phyloP scores from a whole-genome alignment of 1,284 basidiomycete species.

The Phlebopus sp. region DNA sequence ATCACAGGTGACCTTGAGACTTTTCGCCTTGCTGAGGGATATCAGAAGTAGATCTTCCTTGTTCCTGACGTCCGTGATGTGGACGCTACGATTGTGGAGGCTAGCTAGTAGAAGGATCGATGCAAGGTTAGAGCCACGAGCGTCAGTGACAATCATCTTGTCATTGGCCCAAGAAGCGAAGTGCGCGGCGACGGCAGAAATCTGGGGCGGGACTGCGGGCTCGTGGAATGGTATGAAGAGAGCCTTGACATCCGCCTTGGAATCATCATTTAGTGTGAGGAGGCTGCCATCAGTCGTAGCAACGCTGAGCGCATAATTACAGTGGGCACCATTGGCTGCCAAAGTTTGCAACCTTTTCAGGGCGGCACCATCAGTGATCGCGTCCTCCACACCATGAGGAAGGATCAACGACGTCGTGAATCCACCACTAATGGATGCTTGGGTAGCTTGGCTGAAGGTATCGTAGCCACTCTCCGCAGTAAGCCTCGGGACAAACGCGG shows the following conservation, averaged over 20 bases:
- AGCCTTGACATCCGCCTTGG: constrained; percentile 76
- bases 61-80: constrained; percentile 91
- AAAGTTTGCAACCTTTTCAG: constrained; percentile 71
- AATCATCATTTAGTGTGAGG: constrained; percentile 67
- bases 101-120: constrained; percentile 92
- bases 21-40: constrained; percentile 91
- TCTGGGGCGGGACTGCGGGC: constrained; percentile 42
- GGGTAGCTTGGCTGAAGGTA: constrained; percentile 69
- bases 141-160: constrained; percentile 93
- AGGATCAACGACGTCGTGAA: constrained; percentile 84
- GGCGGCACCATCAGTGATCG: constrained; percentile 65
- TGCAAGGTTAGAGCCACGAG: constrained; percentile 88
- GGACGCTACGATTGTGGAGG: constrained; percentile 86
- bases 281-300: constrained; percentile 73
- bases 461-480: constrained; percentile 52
- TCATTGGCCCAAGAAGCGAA: constrained; percentile 91
- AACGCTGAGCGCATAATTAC: constrained; percentile 84
- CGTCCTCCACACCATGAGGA: constrained; percentile 62
- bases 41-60: constrained; percentile 91
- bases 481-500: constrained; percentile 83
- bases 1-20: constrained; percentile 94
- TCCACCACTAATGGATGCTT: constrained; percentile 82
- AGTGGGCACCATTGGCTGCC: constrained; percentile 64
- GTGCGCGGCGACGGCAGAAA: constrained; percentile 76
- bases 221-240: constrained; percentile 83